These are phyloP conservation scores for Sporothrix curviconia DNA, from an alignment of 2,329 filamentous ascomycete genomes.

Conservation along the genomic window DNA sequence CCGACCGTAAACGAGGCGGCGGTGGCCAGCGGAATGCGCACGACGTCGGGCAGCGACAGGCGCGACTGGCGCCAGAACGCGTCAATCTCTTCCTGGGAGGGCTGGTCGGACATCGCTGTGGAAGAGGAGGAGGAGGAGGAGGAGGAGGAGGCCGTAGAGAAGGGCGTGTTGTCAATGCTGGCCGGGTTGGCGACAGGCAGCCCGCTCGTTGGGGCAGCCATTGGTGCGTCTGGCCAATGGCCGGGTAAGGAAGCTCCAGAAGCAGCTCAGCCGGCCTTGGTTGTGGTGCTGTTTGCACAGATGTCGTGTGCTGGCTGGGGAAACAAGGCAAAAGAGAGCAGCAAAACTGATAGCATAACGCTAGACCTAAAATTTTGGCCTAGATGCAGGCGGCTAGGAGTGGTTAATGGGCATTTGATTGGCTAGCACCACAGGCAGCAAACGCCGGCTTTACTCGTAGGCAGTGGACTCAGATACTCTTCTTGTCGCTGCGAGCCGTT, in stretches of 20 bases:
- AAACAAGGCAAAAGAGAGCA: too few species aligned
- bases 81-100: conserved; percentile 16
- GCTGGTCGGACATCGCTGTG: too few species aligned
- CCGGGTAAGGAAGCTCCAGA: not conserved
- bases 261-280: not conserved
- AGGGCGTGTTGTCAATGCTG: not conserved
- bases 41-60: conserved; percentile 56
- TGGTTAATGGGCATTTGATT: too few species aligned
- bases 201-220: not conserved
- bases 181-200: not conserved
- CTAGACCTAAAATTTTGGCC: not conserved
- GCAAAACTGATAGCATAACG: not conserved
- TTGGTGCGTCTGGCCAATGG: not conserved
- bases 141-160: too few species aligned
- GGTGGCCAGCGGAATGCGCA: conserved; percentile 61
- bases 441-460: too few species aligned
- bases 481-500: not conserved
- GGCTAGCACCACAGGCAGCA: too few species aligned
- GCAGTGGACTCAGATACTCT: too few species aligned
- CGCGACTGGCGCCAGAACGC: conserved; percentile 36
- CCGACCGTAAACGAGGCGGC: conserved; percentile 61
- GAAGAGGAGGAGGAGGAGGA: too few species aligned
- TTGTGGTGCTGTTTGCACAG: too few species aligned
- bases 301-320: too few species aligned
- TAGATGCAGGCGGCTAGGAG: too few species aligned